Percentiles rank a stretch among this genome's conserved stretches.
phyloP scores from a whole-genome alignment of 1,139 yeast genomes.

The Blastobotrys ciferrii region DNA sequence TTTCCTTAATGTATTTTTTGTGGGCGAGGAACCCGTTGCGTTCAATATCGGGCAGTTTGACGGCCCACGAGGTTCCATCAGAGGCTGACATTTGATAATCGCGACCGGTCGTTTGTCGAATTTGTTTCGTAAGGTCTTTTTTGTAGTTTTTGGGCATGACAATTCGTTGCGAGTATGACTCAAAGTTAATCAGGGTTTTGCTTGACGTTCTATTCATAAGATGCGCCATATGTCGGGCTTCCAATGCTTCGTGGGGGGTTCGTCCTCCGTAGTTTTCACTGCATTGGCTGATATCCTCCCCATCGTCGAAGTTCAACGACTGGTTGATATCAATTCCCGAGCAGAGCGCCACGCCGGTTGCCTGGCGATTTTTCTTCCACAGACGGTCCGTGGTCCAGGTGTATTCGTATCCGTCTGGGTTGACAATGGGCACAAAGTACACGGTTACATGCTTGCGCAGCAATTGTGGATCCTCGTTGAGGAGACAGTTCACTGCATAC shows the following conservation, averaged over 20 bases:
- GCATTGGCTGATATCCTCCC: slow-evolving; percentile 54
- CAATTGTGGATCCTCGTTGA: slow-evolving; percentile 45
- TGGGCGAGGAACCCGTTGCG: slow-evolving; percentile 82
- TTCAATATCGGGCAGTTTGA: slow-evolving; percentile 80
- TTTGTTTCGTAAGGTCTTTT: slow-evolving; percentile 19
- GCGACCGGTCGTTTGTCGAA: slow-evolving; percentile 18
- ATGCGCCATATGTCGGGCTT: slow-evolving; percentile 61
- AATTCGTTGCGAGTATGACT: slow-evolving; percentile 80
- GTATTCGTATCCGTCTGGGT: slow-evolving; percentile 88
- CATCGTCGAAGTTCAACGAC: slow-evolving; percentile 45
- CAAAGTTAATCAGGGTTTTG: slow-evolving; percentile 78
- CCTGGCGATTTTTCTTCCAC: slow-evolving; percentile 89
- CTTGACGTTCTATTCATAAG: slow-evolving; percentile 52
- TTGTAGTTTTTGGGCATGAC: slow-evolving; percentile 33
- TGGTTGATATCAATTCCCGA: slow-evolving; percentile 85
- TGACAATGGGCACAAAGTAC: slow-evolving; percentile 74
- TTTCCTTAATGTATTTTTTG: slow-evolving; percentile 64
- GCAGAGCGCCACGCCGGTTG: slow-evolving; percentile 64
- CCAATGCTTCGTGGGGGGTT: slow-evolving; percentile 71
- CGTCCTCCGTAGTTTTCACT: slow-evolving; percentile 60
- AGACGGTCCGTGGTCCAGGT: slow-evolving; percentile 78
- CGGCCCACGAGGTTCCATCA: slow-evolving; percentile 65
- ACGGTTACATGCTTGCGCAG: slow-evolving; percentile 58
- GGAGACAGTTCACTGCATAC: slow-evolving; percentile 55
- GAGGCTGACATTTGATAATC: slow-evolving; percentile 57